These are phyloP conservation scores for Trichoderma simmonsii DNA, from an alignment of 2,329 filamentous ascomycete species.

Conservation along the genomic window DNA sequence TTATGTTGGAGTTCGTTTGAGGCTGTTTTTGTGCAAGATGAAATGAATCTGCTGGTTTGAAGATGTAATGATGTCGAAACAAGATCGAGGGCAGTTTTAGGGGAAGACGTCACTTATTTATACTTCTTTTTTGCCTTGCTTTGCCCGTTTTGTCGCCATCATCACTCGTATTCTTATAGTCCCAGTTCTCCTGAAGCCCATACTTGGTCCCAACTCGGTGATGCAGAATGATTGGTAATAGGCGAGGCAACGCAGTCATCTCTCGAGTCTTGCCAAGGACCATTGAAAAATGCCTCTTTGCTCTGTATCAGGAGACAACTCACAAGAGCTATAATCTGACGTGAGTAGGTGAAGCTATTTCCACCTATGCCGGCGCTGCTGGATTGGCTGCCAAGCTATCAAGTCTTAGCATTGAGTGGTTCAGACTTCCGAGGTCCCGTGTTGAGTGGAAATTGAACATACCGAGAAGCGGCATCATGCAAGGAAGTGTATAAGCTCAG, in stretches of 20 bases:
- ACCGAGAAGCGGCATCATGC: no score
- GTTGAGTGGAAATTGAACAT: no score
- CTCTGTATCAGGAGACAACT: not conserved
- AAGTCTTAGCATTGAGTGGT: no score
- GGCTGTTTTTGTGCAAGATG: not conserved
- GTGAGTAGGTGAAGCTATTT: not conserved
- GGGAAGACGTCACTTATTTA: not conserved
- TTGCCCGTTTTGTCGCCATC: not conserved
- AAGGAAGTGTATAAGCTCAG: not conserved
- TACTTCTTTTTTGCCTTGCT: not conserved
- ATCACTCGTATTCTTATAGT: not conserved
- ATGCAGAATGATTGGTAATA: not conserved
- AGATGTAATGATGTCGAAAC: not conserved
- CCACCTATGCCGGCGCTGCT: not conserved
- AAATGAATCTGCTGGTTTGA: not conserved
- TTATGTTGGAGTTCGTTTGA: not conserved
- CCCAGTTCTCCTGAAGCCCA: not conserved
- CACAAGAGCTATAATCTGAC: slow-evolving; percentile 2
- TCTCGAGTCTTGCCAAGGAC: not conserved
- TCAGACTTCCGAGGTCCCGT: not conserved
- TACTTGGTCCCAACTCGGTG: not conserved
- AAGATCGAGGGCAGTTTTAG: not conserved
- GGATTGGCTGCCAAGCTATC: not conserved
- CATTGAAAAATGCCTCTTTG: not conserved
- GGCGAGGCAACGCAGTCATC: not conserved